A percentile compares a stretch with the other conserved stretches of the same genome.
Conservation (phyloP, 768 basidiomycete genomes). For the Trametes punicea region DNA sequence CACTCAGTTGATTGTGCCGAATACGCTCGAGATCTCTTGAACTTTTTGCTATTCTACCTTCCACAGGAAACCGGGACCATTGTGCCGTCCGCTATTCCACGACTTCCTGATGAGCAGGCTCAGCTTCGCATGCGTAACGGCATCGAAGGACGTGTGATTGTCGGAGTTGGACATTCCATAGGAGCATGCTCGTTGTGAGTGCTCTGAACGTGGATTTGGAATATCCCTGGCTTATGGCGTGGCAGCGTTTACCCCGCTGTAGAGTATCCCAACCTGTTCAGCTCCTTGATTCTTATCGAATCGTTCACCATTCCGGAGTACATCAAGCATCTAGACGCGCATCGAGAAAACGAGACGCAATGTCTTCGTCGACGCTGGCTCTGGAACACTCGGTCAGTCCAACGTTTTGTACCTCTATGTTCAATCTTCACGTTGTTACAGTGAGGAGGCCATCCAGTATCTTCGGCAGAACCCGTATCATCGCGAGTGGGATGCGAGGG, state of each 20-base stretch:
- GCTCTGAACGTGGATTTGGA: background rate
- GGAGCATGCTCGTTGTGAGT: constrained; percentile 76
- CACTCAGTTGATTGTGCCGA: constrained; percentile 71
- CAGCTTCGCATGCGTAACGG: constrained; percentile 43
- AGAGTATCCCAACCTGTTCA: constrained; percentile 62
- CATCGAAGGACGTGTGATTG: constrained; percentile 49
- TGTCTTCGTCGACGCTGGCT: background rate
- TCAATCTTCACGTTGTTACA: background rate
- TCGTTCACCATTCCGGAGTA: constrained; percentile 46
- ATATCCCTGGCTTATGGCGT: background rate
- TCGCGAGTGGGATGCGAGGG: background rate
- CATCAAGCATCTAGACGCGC: background rate
- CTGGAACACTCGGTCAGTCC: background rate
- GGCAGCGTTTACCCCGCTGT: constrained; percentile 59
- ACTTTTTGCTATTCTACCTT: constrained; percentile 67
- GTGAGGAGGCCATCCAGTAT: background rate
- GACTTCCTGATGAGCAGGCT: constrained; percentile 42
- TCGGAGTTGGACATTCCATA: constrained; percentile 79
- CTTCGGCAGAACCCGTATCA: background rate
- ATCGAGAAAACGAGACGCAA: background rate
- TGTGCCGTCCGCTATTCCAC: constrained; percentile 52
- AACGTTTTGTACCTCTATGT: background rate
- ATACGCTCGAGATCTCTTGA: constrained; percentile 69
- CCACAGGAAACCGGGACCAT: constrained; percentile 35
- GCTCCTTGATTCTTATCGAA: constrained; percentile 70